A percentile compares a stretch with the other conserved stretches of the same genome.
Evolutionary conservation across 441 rosid species (phyloP).

Genomic region (Euphorbia schlechtendalii): DNA sequence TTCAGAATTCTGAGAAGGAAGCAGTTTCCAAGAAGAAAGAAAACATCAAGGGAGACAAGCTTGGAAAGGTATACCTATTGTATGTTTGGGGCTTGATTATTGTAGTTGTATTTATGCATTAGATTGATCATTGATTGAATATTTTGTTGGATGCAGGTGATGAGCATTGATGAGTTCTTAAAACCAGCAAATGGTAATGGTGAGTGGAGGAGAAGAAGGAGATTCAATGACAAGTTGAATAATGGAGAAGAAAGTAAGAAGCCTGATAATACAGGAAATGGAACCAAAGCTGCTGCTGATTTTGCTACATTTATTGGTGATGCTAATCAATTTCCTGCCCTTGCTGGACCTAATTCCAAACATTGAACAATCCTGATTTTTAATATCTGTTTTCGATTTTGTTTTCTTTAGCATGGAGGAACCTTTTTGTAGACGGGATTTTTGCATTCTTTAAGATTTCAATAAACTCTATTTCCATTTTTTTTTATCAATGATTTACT

Average conservation of each 20-base stretch:
- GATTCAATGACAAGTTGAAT: neutral
- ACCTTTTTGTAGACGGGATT: too few species aligned
- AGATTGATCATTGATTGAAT: neutral
- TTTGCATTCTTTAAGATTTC: too few species aligned
- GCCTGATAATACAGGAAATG: neutral
- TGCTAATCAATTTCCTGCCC: constrained; percentile 10
- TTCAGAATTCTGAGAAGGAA: constrained; percentile 10
- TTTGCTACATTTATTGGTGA: neutral
- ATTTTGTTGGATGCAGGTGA: constrained; percentile 5
- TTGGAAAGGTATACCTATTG: constrained; percentile 7
- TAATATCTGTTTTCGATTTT: neutral
- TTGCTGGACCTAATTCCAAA: neutral
- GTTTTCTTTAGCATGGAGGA: neutral
- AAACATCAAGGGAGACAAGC: neutral
- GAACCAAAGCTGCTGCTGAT: neutral
- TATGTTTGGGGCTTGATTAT: too few species aligned
- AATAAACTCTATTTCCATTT: too few species aligned
- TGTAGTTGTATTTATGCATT: neutral
- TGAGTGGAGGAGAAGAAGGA: neutral
- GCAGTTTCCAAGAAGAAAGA: constrained; percentile 6
- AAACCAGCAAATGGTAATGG: neutral
- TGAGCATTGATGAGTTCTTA: constrained; percentile 12
- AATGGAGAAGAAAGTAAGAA: neutral
- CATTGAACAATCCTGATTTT: neutral
- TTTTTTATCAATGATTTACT: too few species aligned